Evolutionary conservation across 2,329 filamentous ascomycete genomes (phyloP), one percentile per base, ranked within the genome.

Genomic region (Ophiognomonia clavigignenti-juglandacearum): DNA sequence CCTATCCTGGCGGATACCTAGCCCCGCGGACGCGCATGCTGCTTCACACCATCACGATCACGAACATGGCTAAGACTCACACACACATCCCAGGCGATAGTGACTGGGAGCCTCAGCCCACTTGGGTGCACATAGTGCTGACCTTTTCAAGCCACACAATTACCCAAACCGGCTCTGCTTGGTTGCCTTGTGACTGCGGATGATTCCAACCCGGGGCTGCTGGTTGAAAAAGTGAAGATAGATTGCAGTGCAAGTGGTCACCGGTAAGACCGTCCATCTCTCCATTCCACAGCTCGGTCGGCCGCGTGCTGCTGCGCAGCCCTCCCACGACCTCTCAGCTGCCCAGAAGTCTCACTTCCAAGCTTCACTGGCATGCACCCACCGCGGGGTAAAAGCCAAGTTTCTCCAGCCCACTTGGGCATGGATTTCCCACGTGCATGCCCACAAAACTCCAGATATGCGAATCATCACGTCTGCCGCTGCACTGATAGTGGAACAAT

Each of bases 201-300:
- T 34, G n/a, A n/a, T n/a, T n/a, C n/a, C n/a, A n/a, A 27, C 39
- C 31, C 35, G 39, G 46, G 9, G 18, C 24, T 22, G 14, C 35
- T 31, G 29, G 31, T 23, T 36, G 24, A 34, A 24, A 38, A 39
- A 43, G 32, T 27, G 35, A 20, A 31, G 27, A 18, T 36, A 32
- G 34, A 42, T 50, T n/a, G n/a, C n/a, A n/a, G n/a, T n/a, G n/a
- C n/a, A n/a, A n/a, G n/a, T n/a, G 47, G 50, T 53, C 43, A 53
- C 47, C 40, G 47, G 50, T 38, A 44, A 45, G 41, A 37, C 27
- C 41, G 43, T 36, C 47, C n/a, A n/a, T n/a, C n/a, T n/a, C n/a
- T 48, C 26, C 51, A 53, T 52, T 52, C 50, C 50, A 46, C 14
- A 39, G 43, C 41, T 41, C 26, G 49, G 49, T 47, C 47, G 49